phyloP scores from a whole-genome alignment of 768 basidiomycete genomes.

The Coprinopsis strossmayeri region DNA sequence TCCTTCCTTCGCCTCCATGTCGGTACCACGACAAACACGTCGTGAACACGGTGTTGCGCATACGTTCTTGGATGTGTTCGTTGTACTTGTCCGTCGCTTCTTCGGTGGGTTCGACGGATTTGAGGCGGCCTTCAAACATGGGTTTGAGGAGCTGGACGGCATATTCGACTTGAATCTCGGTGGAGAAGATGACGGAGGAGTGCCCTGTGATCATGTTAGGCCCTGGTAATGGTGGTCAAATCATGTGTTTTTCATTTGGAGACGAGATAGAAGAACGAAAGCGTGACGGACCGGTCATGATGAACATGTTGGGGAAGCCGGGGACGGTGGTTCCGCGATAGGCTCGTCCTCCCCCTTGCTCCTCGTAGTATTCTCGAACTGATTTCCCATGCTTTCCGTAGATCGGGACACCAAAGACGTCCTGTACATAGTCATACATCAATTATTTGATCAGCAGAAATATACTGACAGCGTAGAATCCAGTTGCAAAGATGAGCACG shows the following conservation, averaged over 20 bases:
- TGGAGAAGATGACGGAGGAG: slow-evolving; percentile 48
- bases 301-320: slow-evolving; percentile 51
- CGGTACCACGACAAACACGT: slow-evolving; percentile 49
- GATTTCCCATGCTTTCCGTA: slow-evolving; percentile 38
- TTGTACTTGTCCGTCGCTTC: slow-evolving; percentile 46
- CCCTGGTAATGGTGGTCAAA: slow-evolving; percentile 22
- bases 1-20: too few relatives aligned
- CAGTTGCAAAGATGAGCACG: slow-evolving; percentile 34
- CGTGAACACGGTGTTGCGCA: slow-evolving; percentile 44
- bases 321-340: slow-evolving; percentile 49
- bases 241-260: background rate
- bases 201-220: slow-evolving; percentile 56
- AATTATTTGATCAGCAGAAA: too few relatives aligned
- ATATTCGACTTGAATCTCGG: slow-evolving; percentile 47
- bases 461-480: slow-evolving; percentile 24
- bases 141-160: slow-evolving; percentile 46
- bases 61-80: slow-evolving; percentile 40
- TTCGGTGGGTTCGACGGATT: slow-evolving; percentile 42
- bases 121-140: slow-evolving; percentile 39
- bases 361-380: slow-evolving; percentile 37
- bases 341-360: slow-evolving; percentile 43
- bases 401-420: too few relatives aligned
- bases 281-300: slow-evolving; percentile 34
- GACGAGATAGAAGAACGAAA: slow-evolving; percentile 8
- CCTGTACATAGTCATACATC: too few relatives aligned